Evolutionary conservation across 345 rosid genomes (phyloP).

Genomic region (Cardamine occulta): DNA sequence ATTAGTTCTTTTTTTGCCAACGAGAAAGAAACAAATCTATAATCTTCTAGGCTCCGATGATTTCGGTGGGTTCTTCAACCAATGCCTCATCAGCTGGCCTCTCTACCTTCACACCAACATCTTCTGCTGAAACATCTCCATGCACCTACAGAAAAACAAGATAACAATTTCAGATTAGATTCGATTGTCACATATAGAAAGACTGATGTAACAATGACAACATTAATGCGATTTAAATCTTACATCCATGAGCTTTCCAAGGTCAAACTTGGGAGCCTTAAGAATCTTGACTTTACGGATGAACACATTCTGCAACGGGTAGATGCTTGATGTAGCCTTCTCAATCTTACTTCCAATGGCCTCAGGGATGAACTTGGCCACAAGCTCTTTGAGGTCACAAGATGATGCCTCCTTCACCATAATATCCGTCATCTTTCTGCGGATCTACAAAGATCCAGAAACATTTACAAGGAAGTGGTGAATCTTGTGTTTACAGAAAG

Average conservation of each 20-base stretch:
- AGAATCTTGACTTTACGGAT: slow-evolving; percentile 90
- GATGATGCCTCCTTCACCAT: slow-evolving; percentile 80
- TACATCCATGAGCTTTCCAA: slow-evolving; percentile 95
- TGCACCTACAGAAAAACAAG: slow-evolving; percentile 33
- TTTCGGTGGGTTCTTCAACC: slow-evolving; percentile 35
- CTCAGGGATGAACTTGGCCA: slow-evolving; percentile 78
- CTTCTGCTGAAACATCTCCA: slow-evolving; percentile 43
- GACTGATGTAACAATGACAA: neutral
- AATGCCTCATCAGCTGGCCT: slow-evolving; percentile 39
- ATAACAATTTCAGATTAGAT: neutral
- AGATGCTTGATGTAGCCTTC: slow-evolving; percentile 74
- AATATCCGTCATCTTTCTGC: slow-evolving; percentile 87
- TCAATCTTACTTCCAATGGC: slow-evolving; percentile 84
- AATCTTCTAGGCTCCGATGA: slow-evolving; percentile 44
- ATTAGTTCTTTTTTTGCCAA: neutral
- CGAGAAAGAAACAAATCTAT: slow-evolving; percentile 23
- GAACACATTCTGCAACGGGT: slow-evolving; percentile 86
- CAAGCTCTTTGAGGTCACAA: slow-evolving; percentile 83
- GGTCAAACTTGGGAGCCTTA: slow-evolving; percentile 95
- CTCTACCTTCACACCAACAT: slow-evolving; percentile 46
- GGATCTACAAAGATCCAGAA: slow-evolving; percentile 54
- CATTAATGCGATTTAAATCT: neutral
- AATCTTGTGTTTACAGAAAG: neutral
- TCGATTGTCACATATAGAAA: neutral
- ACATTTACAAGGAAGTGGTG: neutral